Conservation (phyloP, 345 rosid genomes). For the Sonneratia caseolaris region DNA sequence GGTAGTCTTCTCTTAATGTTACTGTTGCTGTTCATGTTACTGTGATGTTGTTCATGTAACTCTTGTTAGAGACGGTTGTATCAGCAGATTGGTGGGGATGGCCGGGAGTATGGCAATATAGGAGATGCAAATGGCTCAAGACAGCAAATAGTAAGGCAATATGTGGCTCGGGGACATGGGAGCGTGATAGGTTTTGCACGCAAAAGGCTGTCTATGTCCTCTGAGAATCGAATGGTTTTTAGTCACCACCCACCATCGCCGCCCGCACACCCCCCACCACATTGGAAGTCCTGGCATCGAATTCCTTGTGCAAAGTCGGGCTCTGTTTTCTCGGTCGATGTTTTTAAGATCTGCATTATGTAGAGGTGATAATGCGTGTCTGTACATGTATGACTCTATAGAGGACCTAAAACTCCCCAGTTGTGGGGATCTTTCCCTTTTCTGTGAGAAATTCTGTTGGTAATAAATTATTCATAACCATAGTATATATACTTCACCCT, state of each 20-base stretch:
- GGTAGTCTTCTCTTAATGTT: not conserved
- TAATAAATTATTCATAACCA: not conserved
- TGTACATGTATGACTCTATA: slow-evolving; percentile 2
- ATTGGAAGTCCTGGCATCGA: not conserved
- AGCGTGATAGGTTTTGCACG: no score
- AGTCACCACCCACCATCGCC: no score
- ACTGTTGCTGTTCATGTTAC: not conserved
- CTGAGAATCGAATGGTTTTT: not conserved
- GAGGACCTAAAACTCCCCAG: not conserved
- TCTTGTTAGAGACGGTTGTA: not conserved
- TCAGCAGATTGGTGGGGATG: not conserved
- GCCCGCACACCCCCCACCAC: not conserved
- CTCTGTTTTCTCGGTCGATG: not conserved
- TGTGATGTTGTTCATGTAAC: not conserved
- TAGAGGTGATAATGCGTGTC: not conserved
- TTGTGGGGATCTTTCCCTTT: not conserved
- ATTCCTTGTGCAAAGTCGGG: not conserved
- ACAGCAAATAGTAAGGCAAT: not conserved
- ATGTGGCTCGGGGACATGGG: not conserved
- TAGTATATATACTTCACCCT: not conserved
- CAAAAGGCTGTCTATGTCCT: no score
- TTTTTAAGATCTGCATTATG: not conserved
- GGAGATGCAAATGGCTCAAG: not conserved
- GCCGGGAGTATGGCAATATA: not conserved
- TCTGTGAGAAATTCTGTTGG: not conserved